These are phyloP conservation scores for Yarrowia porcina DNA, from an alignment of 805 yeast species.

Conservation along the genomic window DNA sequence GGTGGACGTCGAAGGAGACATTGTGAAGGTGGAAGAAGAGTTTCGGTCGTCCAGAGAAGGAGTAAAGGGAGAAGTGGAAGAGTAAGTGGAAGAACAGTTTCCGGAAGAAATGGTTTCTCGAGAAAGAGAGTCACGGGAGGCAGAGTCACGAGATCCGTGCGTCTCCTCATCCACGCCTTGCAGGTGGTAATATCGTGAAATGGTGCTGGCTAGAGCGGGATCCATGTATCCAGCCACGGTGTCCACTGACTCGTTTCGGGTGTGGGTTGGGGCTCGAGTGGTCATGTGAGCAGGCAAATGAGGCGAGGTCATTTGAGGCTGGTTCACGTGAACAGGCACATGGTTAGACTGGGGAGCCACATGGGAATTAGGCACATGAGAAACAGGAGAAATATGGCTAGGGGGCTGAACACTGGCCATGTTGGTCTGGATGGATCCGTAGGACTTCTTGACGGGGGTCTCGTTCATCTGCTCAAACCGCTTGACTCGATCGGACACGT, in stretches of 20 bases:
- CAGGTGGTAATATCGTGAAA: not conserved
- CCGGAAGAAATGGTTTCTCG: not conserved
- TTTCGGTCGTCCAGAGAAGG: slow-evolving; percentile 8
- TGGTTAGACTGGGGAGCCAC: too few species aligned
- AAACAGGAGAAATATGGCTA: too few species aligned
- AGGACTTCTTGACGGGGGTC: too few species aligned
- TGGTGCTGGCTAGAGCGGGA: not conserved
- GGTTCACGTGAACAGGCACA: too few species aligned
- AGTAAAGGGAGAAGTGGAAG: not conserved
- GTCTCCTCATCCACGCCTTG: not conserved
- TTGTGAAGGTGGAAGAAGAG: slow-evolving; percentile 8
- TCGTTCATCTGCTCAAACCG: too few species aligned
- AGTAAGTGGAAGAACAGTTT: not conserved
- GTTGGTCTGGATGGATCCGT: too few species aligned
- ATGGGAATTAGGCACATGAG: too few species aligned
- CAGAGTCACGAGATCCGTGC: not conserved
- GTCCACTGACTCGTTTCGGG: not conserved
- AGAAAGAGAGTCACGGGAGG: not conserved
- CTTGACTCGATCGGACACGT: too few species aligned
- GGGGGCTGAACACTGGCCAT: too few species aligned
- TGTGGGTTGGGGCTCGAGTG: too few species aligned
- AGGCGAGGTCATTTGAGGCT: too few species aligned
- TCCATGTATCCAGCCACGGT: not conserved
- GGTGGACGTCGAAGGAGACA: slow-evolving; percentile 4
- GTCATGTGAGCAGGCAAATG: not conserved